Conservation (phyloP, 2,329 filamentous ascomycete species). For the Colletotrichum theobromicola region DNA sequence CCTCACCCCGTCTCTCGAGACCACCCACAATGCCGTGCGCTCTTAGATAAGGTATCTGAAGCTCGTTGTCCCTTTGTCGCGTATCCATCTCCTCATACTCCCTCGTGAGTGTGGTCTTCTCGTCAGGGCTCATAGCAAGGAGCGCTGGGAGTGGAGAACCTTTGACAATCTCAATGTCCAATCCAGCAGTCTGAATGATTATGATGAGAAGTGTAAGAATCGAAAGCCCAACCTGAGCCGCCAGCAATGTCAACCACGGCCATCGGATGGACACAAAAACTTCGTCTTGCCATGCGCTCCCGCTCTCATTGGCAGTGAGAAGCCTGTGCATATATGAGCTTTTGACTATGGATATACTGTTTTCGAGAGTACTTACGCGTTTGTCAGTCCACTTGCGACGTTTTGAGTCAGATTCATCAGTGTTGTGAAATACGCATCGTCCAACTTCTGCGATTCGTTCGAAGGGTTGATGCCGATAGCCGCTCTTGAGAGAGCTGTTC, state of each 20-base stretch:
- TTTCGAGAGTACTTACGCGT: neutral
- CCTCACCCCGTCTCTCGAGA: neutral
- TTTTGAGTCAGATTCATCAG: slow-evolving; percentile 3
- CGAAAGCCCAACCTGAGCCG: slow-evolving; percentile 1
- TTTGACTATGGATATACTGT: neutral
- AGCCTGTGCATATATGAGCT: neutral
- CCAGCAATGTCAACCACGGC: slow-evolving; percentile 7
- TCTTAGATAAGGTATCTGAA: neutral
- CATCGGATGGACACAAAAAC: neutral
- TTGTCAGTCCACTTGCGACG: slow-evolving; percentile 4
- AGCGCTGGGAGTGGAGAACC: slow-evolving; percentile 4
- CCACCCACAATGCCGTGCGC: neutral
- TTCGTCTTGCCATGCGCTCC: slow-evolving; percentile 6
- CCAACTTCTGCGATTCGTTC: neutral
- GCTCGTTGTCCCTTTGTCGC: neutral
- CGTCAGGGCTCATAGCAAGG: neutral
- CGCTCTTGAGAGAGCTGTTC: neutral
- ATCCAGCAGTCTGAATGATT: neutral
- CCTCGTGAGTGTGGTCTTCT: neutral
- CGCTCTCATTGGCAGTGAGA: neutral
- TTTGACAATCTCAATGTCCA: slow-evolving; percentile 11
- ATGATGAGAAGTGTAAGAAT: neutral
- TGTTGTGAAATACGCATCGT: neutral
- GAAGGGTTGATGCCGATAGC: neutral
- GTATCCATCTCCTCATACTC: neutral